A percentile compares a stretch with the other conserved stretches of the same genome.
These are phyloP conservation scores for Periconia sp. DNA, from an alignment of 2,329 filamentous ascomycete species.

Conservation along the genomic window DNA sequence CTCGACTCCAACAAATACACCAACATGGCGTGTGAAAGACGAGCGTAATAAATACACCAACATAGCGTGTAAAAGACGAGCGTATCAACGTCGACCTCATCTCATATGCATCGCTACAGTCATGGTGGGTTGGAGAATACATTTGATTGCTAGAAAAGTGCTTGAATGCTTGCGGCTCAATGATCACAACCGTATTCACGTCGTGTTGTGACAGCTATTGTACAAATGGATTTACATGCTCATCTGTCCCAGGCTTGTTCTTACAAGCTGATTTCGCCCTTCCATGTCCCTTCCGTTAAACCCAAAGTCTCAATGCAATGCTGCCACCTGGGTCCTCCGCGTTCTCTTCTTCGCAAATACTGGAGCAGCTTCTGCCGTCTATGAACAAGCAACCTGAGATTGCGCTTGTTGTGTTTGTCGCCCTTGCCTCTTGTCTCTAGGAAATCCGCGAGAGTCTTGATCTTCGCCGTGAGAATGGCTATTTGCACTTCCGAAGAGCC, in stretches of 20 bases:
- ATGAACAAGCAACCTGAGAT: conserved; percentile 84
- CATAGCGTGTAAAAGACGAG: too few species aligned
- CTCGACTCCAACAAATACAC: too few species aligned
- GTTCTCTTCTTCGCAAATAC: conserved; percentile 88
- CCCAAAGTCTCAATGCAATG: conserved; percentile 84
- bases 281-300: conserved; percentile 86
- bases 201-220: too few species aligned
- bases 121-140: too few species aligned
- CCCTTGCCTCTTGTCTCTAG: conserved; percentile 74
- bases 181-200: too few species aligned
- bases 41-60: too few species aligned
- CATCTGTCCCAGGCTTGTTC: background rate
- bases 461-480: conserved; percentile 93
- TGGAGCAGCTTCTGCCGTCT: conserved; percentile 84
- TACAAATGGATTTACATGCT: conserved; percentile 14
- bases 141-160: too few species aligned
- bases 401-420: conserved; percentile 94
- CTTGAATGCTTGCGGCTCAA: too few species aligned
- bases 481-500: conserved; percentile 98
- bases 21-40: too few species aligned
- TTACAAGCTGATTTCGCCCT: conserved; percentile 82
- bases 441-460: conserved; percentile 77
- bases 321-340: conserved; percentile 88
- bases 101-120: too few species aligned
- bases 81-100: too few species aligned